These are phyloP conservation scores for Monilinia polystroma DNA, from an alignment of 2,329 filamentous ascomycete species.

Conservation along the genomic window DNA sequence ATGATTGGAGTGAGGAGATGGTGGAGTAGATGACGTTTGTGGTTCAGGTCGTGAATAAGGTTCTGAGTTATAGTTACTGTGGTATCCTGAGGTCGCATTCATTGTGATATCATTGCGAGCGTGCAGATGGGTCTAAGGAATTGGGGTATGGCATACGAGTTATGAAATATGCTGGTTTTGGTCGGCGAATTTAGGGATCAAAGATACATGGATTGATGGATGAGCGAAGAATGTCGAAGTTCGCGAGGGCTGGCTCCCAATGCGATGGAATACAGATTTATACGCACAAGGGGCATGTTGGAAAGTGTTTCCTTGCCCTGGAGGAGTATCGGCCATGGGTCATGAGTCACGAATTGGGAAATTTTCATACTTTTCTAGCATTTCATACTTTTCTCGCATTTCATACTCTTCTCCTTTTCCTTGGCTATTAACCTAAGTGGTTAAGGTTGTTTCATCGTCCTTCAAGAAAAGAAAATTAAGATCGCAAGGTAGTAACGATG, in stretches of 20 bases:
- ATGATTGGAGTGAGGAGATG: slow-evolving; percentile 38
- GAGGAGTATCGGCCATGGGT: slow-evolving; percentile 1
- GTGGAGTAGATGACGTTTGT: background rate
- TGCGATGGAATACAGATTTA: slow-evolving; percentile 5
- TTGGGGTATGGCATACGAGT: background rate
- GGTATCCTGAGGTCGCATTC: background rate
- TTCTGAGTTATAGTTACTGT: background rate
- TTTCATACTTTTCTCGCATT: background rate
- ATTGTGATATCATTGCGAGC: background rate
- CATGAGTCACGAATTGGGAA: background rate
- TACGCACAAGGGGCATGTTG: background rate
- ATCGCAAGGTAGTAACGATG: slow-evolving; percentile 12
- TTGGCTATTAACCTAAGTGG: background rate
- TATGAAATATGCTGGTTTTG: background rate
- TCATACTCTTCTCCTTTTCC: background rate
- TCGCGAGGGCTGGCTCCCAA: background rate
- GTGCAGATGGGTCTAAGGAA: background rate
- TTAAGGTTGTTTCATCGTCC: slow-evolving; percentile 3
- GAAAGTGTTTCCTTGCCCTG: slow-evolving; percentile 10
- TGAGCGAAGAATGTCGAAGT: background rate
- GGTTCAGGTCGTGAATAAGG: background rate
- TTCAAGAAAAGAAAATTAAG: background rate
- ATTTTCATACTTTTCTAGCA: background rate
- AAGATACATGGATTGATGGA: background rate
- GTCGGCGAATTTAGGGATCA: background rate